phyloP scores from a whole-genome alignment of 228 moss, liverwort and hornwort genomes.

The Sphagnum fallax region DNA sequence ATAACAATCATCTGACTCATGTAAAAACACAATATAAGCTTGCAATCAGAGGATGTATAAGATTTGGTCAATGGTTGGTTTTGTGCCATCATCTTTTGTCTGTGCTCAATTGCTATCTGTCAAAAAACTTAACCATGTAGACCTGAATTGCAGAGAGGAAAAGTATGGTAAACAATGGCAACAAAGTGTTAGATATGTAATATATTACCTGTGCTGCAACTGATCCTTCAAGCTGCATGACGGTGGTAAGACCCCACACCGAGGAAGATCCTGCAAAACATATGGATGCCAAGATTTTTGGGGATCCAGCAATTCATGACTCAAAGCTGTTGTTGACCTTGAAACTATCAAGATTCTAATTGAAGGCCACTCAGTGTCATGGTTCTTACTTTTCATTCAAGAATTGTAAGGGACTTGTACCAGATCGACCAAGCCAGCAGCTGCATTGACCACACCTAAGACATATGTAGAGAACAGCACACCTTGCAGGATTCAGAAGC shows the following conservation, averaged over 20 bases:
- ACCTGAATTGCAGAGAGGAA: too few species aligned
- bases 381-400: background rate
- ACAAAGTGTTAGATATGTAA: too few species aligned
- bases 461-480: background rate
- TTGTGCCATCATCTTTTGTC: too few species aligned
- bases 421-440: background rate
- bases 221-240: slow-evolving; percentile 50
- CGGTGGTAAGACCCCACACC: slow-evolving; percentile 12
- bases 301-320: background rate
- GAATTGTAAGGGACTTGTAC: background rate
- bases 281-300: slow-evolving; percentile 6
- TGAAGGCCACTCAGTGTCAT: background rate
- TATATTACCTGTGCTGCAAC: slow-evolving; percentile 25
- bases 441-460: background rate
- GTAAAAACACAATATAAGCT: too few species aligned
- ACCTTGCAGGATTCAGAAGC: slow-evolving; percentile 12
- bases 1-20: too few species aligned
- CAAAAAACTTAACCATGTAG: too few species aligned
- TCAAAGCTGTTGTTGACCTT: background rate
- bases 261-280: slow-evolving; percentile 22
- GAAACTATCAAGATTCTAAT: background rate
- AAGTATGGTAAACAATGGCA: too few species aligned
- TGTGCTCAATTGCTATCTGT: too few species aligned
- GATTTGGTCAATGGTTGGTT: too few species aligned
- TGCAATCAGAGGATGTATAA: too few species aligned